Base-by-base conservation (phyloP, 2,329 filamentous ascomycete species). In the Verticillium albo-atrum region DNA sequence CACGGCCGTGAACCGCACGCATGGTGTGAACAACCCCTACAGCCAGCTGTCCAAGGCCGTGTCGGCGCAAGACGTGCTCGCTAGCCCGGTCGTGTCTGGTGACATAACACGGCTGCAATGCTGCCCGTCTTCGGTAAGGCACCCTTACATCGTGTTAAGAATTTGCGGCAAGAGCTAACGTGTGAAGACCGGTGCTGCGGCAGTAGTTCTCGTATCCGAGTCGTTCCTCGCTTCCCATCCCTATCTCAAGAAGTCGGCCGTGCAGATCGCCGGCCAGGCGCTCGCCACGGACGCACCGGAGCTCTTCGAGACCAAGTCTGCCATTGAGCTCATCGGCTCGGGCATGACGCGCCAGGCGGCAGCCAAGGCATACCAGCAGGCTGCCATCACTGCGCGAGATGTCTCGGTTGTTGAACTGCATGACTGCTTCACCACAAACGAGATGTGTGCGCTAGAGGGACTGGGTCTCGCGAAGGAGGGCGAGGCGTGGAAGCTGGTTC, bases 351-450 rank as follows among this genome's bases (percentile, higher is more conserved):
- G 59, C 30, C 54, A 61, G n/a, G 69, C 68, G 3, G 65, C 63
- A 7, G 58, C 57, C 3, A 64, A 58, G 9, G 68, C 66, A 3
- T 57, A 68, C 55, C 59, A 50, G 12, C 65, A 70, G 47, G 68
- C 68, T 3, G 59, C 60, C 3, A 58, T 65, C 1, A 28, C 60
- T 15, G 56, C 63, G 10, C 50, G 56, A n/a, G 59, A 69, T 23
- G 59, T 71, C 15, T 57, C 32, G 17, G 67, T 70, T 17, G 64
- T 61, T 54, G 68, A 71, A 58, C 61, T 71, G 7, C 68, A 71
- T 51, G 68, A 71, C 60, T 71, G 68, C 61, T 71, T 71, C 59
- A 64, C 67, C 1, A 65, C 68, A 6, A 71, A 71, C 56, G 65
- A 69, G 59, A 54, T 71, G 54, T 54, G 66, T 1, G 59, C 64